A percentile compares a stretch with the other conserved stretches of the same genome.
These are phyloP conservation scores for rapeseed (Brassica napus) DNA, from an alignment of 345 rosid genomes.

Conservation along the genomic window DNA sequence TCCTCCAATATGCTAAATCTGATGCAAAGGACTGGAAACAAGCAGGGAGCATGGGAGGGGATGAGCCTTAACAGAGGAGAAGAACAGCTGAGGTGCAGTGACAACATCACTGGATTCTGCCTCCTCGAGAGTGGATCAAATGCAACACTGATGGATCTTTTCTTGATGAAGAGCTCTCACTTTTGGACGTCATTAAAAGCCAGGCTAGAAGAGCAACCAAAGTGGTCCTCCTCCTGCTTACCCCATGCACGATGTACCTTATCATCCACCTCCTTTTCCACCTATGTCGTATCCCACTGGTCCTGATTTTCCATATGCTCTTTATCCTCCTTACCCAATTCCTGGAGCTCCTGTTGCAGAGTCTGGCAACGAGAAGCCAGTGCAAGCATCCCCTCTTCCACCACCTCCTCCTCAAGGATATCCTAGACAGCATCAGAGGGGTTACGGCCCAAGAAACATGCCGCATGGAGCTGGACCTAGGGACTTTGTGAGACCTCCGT, in stretches of 20 bases:
- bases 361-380: slow-evolving; percentile 58
- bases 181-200: slow-evolving; percentile 53
- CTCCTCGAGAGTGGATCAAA: no score
- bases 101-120: no score
- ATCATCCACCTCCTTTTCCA: slow-evolving; percentile 60
- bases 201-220: slow-evolving; percentile 62
- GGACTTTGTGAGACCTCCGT: slow-evolving; percentile 62
- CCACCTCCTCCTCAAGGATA: no score
- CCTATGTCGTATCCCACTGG: slow-evolving; percentile 65
- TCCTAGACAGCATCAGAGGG: no score
- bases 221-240: slow-evolving; percentile 48
- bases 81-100: no score
- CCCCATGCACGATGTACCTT: slow-evolving; percentile 52
- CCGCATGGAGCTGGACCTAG: slow-evolving; percentile 68
- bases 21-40: no score
- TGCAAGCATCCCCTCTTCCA: slow-evolving; percentile 49
- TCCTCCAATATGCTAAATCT: no score
- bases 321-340: slow-evolving; percentile 62
- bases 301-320: slow-evolving; percentile 61
- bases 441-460: slow-evolving; percentile 31
- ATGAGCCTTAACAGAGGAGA: no score
- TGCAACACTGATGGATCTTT: no score
- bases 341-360: slow-evolving; percentile 59
- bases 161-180: no score
- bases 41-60: no score